A percentile compares a stretch with the other conserved stretches of the same genome.
Evolutionary conservation across 2,329 filamentous ascomycete genomes (phyloP).

Genomic region (Colletotrichum viniferum): DNA sequence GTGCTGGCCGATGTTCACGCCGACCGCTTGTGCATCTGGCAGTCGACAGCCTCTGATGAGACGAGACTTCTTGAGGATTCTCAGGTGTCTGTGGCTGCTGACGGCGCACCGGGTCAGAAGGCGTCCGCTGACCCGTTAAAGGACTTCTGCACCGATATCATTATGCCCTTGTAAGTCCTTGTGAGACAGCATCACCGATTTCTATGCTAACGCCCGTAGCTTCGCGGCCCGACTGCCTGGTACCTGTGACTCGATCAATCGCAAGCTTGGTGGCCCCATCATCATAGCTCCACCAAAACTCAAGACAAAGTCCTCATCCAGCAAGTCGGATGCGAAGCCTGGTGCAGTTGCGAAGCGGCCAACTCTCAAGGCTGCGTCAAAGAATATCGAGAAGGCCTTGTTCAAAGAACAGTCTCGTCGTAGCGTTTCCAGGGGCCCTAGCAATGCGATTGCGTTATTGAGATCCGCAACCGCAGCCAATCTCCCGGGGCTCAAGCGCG

Average conservation of each 20-base stretch:
- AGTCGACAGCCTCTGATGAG: slow-evolving; percentile 72
- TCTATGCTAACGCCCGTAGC: slow-evolving; percentile 47
- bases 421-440: slow-evolving; percentile 61
- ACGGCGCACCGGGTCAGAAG: slow-evolving; percentile 42
- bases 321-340: slow-evolving; percentile 52
- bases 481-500: slow-evolving; percentile 68
- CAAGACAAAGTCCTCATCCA: slow-evolving; percentile 47
- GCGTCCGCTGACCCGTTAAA: slow-evolving; percentile 66
- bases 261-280: slow-evolving; percentile 76
- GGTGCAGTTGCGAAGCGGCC: slow-evolving; percentile 57
- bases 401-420: slow-evolving; percentile 62
- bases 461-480: slow-evolving; percentile 70
- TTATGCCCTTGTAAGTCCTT: slow-evolving; percentile 73
- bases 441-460: slow-evolving; percentile 65
- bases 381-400: slow-evolving; percentile 65
- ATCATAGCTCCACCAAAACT: slow-evolving; percentile 60
- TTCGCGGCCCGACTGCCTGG: slow-evolving; percentile 79
- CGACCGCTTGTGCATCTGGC: slow-evolving; percentile 84
- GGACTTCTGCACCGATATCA: slow-evolving; percentile 81
- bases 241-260: slow-evolving; percentile 71
- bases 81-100: slow-evolving; percentile 38
- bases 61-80: slow-evolving; percentile 54
- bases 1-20: slow-evolving; percentile 74
- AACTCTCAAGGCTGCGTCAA: slow-evolving; percentile 42
- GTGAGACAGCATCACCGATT: not conserved